phyloP scores from a whole-genome alignment of 75 land plant species.

The Sequoia sempervirens region DNA sequence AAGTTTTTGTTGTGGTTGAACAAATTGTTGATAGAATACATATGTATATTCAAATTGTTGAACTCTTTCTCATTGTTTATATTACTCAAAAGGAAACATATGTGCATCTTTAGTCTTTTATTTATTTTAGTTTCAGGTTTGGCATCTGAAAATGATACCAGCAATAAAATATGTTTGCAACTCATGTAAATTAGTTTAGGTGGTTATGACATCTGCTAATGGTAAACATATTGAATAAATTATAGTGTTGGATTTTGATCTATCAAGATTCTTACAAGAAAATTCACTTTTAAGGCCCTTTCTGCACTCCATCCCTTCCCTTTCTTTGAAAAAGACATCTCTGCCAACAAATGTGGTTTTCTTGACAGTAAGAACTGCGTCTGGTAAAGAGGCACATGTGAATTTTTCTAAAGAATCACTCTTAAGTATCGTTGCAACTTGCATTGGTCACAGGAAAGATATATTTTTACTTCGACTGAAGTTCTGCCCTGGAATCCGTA shows the following conservation, averaged over 20 bases:
- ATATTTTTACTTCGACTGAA: not conserved
- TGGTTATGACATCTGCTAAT: not conserved
- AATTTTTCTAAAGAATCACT: not conserved
- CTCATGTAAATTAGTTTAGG: not conserved
- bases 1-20: not conserved
- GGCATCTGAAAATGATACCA: not conserved
- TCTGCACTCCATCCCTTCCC: not conserved
- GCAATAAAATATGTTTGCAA: not conserved
- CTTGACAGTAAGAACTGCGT: not conserved
- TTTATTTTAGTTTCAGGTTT: not conserved
- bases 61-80: not conserved
- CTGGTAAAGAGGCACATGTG: not conserved
- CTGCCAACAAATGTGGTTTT: not conserved
- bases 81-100: not conserved
- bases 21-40: not conserved
- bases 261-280: not conserved
- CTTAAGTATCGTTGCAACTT: not conserved
- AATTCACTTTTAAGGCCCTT: not conserved
- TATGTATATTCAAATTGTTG: not conserved
- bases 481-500: not conserved
- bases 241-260: not conserved
- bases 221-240: not conserved
- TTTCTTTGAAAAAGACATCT: not conserved
- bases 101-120: not conserved
- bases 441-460: not conserved